Evolutionary conservation across 2,329 filamentous ascomycete species (phyloP), one percentile per base, ranked within the genome.

Genomic region (Sclerotinia borealis): DNA sequence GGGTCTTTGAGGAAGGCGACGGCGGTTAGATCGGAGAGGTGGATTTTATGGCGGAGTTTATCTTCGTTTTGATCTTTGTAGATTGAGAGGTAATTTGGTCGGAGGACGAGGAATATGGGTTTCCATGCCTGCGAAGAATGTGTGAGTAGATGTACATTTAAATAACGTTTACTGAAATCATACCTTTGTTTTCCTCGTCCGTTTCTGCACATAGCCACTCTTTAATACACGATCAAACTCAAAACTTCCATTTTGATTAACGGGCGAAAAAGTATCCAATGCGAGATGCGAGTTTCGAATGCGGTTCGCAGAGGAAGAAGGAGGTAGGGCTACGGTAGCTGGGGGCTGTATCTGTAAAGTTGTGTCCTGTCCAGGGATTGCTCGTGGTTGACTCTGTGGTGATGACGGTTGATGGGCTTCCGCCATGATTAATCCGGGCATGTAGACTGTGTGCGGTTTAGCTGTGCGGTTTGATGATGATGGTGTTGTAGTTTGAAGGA

Each of bases 141-240:
- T 64, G 63, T 63, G 63, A 51, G 34, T 25, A 22, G 13, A 22
- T 39, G 19, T 36, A n/a, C 2, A 47, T 49, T 25, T 48, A 31
- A 19, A 31, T 3, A 59, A 59, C 25, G 56, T 41, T 50, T 22
- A 51, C 10, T 2, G 4, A 54, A 52, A 41, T 52, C 60, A 59
- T 76, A 92, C 91, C 87, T 96, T 96, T 65, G 93, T 98, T 80
- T 93, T 96, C 71, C 93, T 89, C 22, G 92, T 96, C 69, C 93
- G 86, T 77, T 96, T 96, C 73, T 90, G 84, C 45, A 96, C 87
- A 69, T 89, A 89, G 64, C 93, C 93, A 63, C 89, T 87, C 79
- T 96, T 98, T 75, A 98, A 84, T 62, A 98, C 91, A 58, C 92
- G 88, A 76, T 99, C 95, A 73, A 96, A 96, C 73, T 95, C 93